Percentiles rank a stretch among this genome's conserved stretches.
Conservation (phyloP, 2,329 filamentous ascomycete species). For the Ophiocordyceps camponoti-saundersi region DNA sequence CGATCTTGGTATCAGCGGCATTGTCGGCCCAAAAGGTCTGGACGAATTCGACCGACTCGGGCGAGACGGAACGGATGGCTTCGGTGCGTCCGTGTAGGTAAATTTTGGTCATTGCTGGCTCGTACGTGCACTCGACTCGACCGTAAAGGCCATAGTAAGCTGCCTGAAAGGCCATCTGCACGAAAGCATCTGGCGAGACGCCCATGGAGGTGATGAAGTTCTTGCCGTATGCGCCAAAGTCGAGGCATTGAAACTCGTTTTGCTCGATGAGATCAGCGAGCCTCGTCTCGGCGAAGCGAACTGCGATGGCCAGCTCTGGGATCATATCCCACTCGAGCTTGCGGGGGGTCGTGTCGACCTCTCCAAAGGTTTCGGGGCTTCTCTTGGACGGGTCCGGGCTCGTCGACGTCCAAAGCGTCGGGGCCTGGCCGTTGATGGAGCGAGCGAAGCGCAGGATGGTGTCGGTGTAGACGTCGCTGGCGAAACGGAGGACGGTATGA, state of each 20-base stretch:
- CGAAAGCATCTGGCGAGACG: conserved; percentile 91
- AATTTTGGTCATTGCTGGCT: conserved; percentile 94
- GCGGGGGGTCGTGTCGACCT: conserved; percentile 84
- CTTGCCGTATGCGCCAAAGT: conserved; percentile 82
- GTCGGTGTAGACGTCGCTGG: conserved; percentile 91
- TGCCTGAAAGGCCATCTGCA: conserved; percentile 98
- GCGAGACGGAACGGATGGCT: conserved; percentile 72
- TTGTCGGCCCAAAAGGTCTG: conserved; percentile 92
- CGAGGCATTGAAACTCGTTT: conserved; percentile 86
- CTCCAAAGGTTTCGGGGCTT: conserved; percentile 78
- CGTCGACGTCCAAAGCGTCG: conserved; percentile 75
- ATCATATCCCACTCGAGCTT: conserved; percentile 97
- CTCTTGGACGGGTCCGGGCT: conserved; percentile 88
- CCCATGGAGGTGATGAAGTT: conserved; percentile 96
- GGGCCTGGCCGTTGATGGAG: conserved; percentile 87
- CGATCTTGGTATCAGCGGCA: conserved; percentile 65
- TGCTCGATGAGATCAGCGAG: conserved; percentile 90
- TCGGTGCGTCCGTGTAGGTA: conserved; percentile 91
- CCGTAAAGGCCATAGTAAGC: conserved; percentile 96
- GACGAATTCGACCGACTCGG: conserved; percentile 74
- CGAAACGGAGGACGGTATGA: conserved; percentile 90
- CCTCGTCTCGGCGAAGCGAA: conserved; percentile 89
- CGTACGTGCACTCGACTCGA: conserved; percentile 85
- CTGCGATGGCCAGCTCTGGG: conserved; percentile 74
- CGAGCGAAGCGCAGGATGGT: conserved; percentile 91